Base-by-base conservation (phyloP, 257 asterid genomes). In the Datura wrightii region DNA sequence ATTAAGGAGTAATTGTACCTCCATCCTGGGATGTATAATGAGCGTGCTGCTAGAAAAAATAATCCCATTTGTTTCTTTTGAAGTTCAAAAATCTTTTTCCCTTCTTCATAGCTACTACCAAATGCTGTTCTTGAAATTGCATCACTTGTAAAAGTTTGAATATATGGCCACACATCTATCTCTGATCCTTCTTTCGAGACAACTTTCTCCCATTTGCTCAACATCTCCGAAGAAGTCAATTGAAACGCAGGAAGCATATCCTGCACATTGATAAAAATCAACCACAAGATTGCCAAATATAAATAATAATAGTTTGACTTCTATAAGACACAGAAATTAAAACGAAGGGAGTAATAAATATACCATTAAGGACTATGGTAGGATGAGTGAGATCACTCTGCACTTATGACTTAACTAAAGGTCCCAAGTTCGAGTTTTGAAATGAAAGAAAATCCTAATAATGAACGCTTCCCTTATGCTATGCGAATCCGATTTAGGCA, bases 121-220 rank as follows among this genome's bases (percentile, higher is more conserved):
- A 80, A 80, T 3, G 71, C 83, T 5, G 71, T 80, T 59, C 83
- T 80, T 2, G 83, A 74, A 55, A 85, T 85, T 18, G 87, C 83
- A 37, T 85, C 87, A 56, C 87, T 85, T 11, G 85, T 72, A 19
- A 85, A 81, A 8, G 71, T 82, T 70, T 70, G 83, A 15, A 85
- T 46, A 69, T 85, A 70, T 52, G 85, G 83, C 82, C 82, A 85
- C 39, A 85, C 82, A 46, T 85, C 87, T 15, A 85, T 31, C 79
- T 85, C 87, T 24, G 66, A 42, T 39, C 63, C 67, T 9, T 56
- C 48, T 16, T 4, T 10, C 9, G 18, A 59, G 37, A 85, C 66
- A 24, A 80, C 2, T 53, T 85, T 15, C 76, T 85, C 34, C 87
- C 87, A 85, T 69, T 85, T 70, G 66, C 18, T 53, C 63, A 85